phyloP scores from a whole-genome alignment of 2,329 filamentous ascomycete species.

The Fusarium sp. region DNA sequence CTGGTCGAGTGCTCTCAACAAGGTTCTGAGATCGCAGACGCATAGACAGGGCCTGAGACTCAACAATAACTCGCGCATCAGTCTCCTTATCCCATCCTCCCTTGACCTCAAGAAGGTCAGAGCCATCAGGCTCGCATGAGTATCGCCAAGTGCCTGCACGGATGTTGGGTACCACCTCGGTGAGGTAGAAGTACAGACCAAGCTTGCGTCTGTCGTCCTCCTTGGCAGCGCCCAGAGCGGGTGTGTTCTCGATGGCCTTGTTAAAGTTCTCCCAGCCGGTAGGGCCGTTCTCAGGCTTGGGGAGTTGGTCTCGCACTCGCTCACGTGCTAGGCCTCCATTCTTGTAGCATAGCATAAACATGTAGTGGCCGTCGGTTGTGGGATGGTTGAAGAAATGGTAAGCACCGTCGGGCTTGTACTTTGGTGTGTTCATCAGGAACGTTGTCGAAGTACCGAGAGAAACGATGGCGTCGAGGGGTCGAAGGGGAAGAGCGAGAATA shows the following conservation, averaged over 20 bases:
- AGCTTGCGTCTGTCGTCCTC: conserved; percentile 75
- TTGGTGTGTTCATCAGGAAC: conserved; percentile 96
- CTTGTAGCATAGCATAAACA: conserved; percentile 99
- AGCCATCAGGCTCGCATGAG: conserved; percentile 68
- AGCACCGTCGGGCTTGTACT: conserved; percentile 87
- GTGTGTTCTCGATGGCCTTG: conserved; percentile 73
- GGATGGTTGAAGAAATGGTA: conserved; percentile 99
- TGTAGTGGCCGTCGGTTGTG: conserved; percentile 89
- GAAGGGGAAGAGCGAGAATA: conserved; percentile 89
- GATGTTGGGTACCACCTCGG: conserved; percentile 95
- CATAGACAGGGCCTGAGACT: conserved; percentile 94
- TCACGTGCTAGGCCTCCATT: conserved; percentile 96
- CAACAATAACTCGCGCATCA: conserved; percentile 90
- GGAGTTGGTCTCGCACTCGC: conserved; percentile 84
- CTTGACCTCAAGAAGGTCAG: conserved; percentile 57
- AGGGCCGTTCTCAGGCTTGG: conserved; percentile 59
- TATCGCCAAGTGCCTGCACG: conserved; percentile 89
- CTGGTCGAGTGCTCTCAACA: conserved; percentile 66
- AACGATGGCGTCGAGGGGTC: conserved; percentile 91
- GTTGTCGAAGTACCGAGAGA: conserved; percentile 95
- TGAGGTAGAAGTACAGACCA: conserved; percentile 94
- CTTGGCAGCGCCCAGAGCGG: conserved; percentile 73
- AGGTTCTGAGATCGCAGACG: conserved; percentile 85
- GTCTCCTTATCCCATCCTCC: conserved; percentile 63
- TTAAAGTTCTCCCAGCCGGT: conserved; percentile 87